Conservation (phyloP, 2,329 filamentous ascomycete species). For the Massarina eburnea region DNA sequence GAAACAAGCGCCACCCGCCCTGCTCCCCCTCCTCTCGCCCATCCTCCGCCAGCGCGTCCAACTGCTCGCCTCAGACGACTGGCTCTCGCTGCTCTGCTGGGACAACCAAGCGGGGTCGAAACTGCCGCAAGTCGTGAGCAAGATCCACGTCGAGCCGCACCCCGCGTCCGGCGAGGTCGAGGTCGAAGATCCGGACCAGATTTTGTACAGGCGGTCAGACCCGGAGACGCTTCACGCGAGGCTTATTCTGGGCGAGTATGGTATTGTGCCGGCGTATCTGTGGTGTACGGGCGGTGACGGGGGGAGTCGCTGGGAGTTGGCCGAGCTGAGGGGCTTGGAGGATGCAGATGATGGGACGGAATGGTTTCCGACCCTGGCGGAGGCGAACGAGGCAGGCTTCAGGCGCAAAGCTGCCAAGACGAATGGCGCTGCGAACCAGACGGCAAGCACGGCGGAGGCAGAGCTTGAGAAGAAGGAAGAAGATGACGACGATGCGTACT, state of each 20-base stretch:
- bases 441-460: slow-evolving; percentile 10
- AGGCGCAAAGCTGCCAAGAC: slow-evolving; percentile 26
- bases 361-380: slow-evolving; percentile 59
- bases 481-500: slow-evolving; percentile 77
- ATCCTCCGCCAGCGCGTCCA: slow-evolving; percentile 64
- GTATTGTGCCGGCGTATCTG: slow-evolving; percentile 65
- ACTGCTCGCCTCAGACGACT: slow-evolving; percentile 66
- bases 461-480: slow-evolving; percentile 49
- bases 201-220: slow-evolving; percentile 70
- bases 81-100: slow-evolving; percentile 74
- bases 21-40: slow-evolving; percentile 63
- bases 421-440: slow-evolving; percentile 17
- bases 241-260: slow-evolving; percentile 62
- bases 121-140: slow-evolving; percentile 63
- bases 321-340: slow-evolving; percentile 64
- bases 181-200: slow-evolving; percentile 65
- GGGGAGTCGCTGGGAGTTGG: slow-evolving; percentile 70
- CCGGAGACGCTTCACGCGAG: slow-evolving; percentile 73
- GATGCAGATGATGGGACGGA: slow-evolving; percentile 59
- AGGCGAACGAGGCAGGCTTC: slow-evolving; percentile 60
- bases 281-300: slow-evolving; percentile 69
- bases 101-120: slow-evolving; percentile 59
- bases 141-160: slow-evolving; percentile 72
- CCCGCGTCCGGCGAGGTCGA: slow-evolving; percentile 80
- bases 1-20: slow-evolving; percentile 59